Conservation (phyloP, 805 yeast genomes). For the Kazachstania kunashirensis region DNA sequence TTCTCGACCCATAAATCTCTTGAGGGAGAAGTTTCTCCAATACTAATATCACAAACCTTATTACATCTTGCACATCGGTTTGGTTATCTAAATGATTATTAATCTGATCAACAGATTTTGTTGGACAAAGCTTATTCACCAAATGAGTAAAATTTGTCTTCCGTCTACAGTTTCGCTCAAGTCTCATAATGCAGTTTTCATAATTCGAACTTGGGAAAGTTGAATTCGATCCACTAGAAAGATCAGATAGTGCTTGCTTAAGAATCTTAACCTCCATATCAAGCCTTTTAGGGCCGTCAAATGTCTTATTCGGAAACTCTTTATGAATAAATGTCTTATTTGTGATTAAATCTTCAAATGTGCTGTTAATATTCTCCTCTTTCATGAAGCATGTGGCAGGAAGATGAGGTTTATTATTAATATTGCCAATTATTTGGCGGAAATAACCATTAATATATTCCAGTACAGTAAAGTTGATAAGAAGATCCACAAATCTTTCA, state of each 20-base stretch:
- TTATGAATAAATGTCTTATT: constrained; percentile 4
- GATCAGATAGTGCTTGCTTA: no score
- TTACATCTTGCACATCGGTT: constrained; percentile 30
- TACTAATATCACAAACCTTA: constrained; percentile 35
- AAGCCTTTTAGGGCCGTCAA: constrained; percentile 15
- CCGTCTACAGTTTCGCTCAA: constrained; percentile 30
- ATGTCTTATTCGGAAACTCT: constrained; percentile 6
- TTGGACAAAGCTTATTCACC: constrained; percentile 29
- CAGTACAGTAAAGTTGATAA: constrained; percentile 32
- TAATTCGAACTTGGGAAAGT: background rate
- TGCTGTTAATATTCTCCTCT: background rate
- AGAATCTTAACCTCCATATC: constrained; percentile 2
- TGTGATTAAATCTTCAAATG: background rate
- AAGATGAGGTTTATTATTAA: constrained; percentile 11
- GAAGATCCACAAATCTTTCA: constrained; percentile 31
- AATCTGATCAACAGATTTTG: constrained; percentile 4
- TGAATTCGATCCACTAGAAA: no score
- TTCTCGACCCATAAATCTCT: constrained; percentile 41
- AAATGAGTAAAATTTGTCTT: constrained; percentile 31
- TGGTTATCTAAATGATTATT: constrained; percentile 27
- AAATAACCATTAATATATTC: constrained; percentile 5
- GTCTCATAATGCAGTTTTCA: constrained; percentile 4
- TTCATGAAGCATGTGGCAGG: constrained; percentile 1
- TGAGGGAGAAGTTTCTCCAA: constrained; percentile 42
- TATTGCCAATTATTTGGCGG: constrained; percentile 19